Evolutionary conservation across 176 grass and related monocot species (phyloP).

Genomic region (Rhynchospora tenuis): DNA sequence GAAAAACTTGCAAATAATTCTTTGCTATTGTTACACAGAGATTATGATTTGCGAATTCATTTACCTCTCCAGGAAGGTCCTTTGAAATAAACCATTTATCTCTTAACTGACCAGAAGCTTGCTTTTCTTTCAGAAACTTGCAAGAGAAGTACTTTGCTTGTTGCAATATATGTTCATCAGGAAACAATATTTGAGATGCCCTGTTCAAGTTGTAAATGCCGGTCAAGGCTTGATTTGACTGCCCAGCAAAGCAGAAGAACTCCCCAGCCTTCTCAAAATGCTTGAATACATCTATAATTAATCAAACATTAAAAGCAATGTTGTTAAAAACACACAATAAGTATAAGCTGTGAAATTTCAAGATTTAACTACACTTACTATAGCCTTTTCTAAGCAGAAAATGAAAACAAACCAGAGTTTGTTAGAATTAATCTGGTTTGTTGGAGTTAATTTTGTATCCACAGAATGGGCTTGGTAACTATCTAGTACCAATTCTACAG

Average conservation of each 20-base stretch:
- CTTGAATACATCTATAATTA: conserved; percentile 53
- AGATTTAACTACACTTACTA: not conserved
- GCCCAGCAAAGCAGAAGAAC: conserved; percentile 84
- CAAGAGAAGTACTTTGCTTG: conserved; percentile 11
- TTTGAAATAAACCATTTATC: conserved; percentile 69
- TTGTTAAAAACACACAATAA: not conserved
- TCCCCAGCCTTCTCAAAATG: conserved; percentile 82
- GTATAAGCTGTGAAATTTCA: not conserved
- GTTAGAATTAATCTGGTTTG: not conserved
- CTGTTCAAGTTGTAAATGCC: conserved; percentile 94
- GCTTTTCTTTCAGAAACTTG: conserved; percentile 28
- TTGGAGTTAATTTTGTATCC: not conserved
- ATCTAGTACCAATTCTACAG: not conserved
- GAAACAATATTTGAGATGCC: conserved; percentile 29
- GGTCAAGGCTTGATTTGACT: conserved; percentile 82
- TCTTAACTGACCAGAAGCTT: conserved; percentile 18
- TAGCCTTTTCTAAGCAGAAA: not conserved
- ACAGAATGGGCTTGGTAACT: not conserved
- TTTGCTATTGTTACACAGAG: too few species aligned
- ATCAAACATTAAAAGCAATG: not conserved
- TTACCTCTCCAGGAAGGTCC: conserved; percentile 49
- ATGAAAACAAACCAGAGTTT: not conserved
- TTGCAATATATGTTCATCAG: conserved; percentile 21
- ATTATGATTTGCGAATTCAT: not conserved
- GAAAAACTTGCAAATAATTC: too few species aligned